A percentile compares a stretch with the other conserved stretches of the same genome.
These are phyloP conservation scores for Luffa aegyptiaca DNA, from an alignment of 306 rosid genomes.

Conservation along the genomic window DNA sequence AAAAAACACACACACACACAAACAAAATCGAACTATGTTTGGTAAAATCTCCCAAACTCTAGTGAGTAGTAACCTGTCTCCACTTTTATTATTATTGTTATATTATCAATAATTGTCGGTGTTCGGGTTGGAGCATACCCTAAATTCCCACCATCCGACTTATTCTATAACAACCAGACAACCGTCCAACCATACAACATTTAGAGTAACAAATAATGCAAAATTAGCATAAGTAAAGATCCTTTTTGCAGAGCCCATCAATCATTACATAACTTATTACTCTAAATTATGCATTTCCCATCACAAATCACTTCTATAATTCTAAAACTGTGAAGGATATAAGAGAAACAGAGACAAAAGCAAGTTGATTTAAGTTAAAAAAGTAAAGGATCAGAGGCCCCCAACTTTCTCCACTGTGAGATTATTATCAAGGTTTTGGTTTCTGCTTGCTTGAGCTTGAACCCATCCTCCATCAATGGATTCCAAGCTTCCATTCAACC, in stretches of 20 bases:
- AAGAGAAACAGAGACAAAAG: not conserved
- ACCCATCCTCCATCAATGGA: constrained; percentile 84
- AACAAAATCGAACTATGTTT: not conserved
- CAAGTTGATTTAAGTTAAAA: not conserved
- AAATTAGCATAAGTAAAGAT: not conserved
- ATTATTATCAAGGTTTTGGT: not conserved
- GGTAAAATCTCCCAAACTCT: not conserved
- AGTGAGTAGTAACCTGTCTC: not conserved
- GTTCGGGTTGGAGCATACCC: not conserved
- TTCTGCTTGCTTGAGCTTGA: constrained; percentile 54
- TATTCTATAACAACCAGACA: not conserved
- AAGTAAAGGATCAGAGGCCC: constrained; percentile 5
- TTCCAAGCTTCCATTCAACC: constrained; percentile 70
- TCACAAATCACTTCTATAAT: not conserved
- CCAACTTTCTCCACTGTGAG: constrained; percentile 20
- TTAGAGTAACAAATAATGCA: not conserved
- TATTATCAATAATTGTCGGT: not conserved
- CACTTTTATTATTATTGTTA: not conserved
- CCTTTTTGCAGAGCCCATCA: not conserved
- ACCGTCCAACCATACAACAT: not conserved
- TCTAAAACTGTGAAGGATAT: not conserved
- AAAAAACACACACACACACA: not conserved
- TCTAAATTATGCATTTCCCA: constrained; percentile 6
- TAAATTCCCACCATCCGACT: not conserved
- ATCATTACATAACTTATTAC: not conserved